These are phyloP conservation scores for Pulveroboletus sp. DNA, from an alignment of 768 basidiomycete species.

Conservation along the genomic window DNA sequence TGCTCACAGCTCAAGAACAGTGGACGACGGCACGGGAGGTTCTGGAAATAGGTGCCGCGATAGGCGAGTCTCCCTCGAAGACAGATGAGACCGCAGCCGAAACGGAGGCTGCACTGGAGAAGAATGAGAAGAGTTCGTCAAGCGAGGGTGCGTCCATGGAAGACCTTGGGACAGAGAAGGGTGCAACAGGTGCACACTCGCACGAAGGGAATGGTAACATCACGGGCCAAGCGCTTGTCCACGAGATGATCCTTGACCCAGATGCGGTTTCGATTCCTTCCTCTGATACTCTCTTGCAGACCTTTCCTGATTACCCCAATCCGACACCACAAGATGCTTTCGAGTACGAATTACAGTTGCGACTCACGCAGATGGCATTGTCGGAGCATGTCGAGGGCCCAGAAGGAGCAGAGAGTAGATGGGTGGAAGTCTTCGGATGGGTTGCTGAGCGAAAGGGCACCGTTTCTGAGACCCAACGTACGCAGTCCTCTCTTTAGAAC, in stretches of 20 bases:
- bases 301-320: constrained; percentile 42
- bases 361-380: constrained; percentile 81
- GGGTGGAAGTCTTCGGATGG: constrained; percentile 85
- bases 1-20: constrained; percentile 74
- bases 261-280: constrained; percentile 34
- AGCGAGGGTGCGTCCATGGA: neutral
- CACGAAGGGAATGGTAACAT: neutral
- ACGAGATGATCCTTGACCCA: constrained; percentile 27
- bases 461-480: constrained; percentile 24
- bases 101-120: constrained; percentile 12
- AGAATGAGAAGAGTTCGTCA: constrained; percentile 1
- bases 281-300: constrained; percentile 39
- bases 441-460: constrained; percentile 58
- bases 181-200: neutral
- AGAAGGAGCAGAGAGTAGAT: constrained; percentile 73
- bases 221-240: constrained; percentile 7
- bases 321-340: constrained; percentile 58
- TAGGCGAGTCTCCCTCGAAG: constrained; percentile 42
- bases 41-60: constrained; percentile 67
- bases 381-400: constrained; percentile 82
- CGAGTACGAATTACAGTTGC: constrained; percentile 74
- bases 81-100: constrained; percentile 32
- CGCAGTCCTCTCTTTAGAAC: constrained; percentile 1
- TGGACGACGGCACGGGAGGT: constrained; percentile 75
- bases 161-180: constrained; percentile 15